Evolutionary conservation across 108 stramenopile species (phyloP).

Genomic region (Fragilaria crotonensis): DNA sequence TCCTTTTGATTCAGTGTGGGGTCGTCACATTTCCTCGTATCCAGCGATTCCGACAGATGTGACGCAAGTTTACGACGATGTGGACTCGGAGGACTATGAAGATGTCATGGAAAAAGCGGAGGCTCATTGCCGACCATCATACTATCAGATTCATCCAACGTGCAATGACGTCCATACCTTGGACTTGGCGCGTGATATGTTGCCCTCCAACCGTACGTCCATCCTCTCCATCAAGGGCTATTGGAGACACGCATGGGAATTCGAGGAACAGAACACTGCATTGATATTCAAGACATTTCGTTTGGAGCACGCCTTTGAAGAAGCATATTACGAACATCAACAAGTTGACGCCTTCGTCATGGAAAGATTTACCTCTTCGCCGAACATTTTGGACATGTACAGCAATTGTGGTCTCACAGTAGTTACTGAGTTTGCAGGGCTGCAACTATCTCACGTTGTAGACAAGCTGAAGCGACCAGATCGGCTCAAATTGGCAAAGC

Average conservation of each 20-base stretch:
- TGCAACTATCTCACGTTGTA: not conserved
- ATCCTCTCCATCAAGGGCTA: conserved; percentile 3
- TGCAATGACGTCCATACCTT: conserved; percentile 60
- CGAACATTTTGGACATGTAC: conserved; percentile 29
- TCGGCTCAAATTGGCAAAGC: conserved; percentile 16
- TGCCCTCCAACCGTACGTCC: not conserved
- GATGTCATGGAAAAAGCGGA: not conserved
- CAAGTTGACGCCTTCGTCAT: conserved; percentile 39
- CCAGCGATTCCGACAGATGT: not conserved
- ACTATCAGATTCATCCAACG: conserved; percentile 24
- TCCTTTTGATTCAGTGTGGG: not conserved
- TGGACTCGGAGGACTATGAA: not conserved
- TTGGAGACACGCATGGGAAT: conserved; percentile 5
- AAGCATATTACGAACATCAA: conserved; percentile 8
- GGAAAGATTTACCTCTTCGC: conserved; percentile 35
- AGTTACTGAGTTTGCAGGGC: conserved; percentile 22
- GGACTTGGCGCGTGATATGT: conserved; percentile 15
- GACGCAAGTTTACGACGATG: not conserved
- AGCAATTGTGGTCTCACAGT: conserved; percentile 32
- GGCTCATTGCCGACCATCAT: not conserved
- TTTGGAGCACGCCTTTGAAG: conserved; percentile 12
- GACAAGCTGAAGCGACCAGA: conserved; percentile 11
- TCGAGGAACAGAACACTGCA: not conserved
- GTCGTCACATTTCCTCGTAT: not conserved
- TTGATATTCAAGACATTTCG: conserved; percentile 38